Evolutionary conservation across 2,329 filamentous ascomycete species (phyloP).

Genomic region (Aschersonia sp.): DNA sequence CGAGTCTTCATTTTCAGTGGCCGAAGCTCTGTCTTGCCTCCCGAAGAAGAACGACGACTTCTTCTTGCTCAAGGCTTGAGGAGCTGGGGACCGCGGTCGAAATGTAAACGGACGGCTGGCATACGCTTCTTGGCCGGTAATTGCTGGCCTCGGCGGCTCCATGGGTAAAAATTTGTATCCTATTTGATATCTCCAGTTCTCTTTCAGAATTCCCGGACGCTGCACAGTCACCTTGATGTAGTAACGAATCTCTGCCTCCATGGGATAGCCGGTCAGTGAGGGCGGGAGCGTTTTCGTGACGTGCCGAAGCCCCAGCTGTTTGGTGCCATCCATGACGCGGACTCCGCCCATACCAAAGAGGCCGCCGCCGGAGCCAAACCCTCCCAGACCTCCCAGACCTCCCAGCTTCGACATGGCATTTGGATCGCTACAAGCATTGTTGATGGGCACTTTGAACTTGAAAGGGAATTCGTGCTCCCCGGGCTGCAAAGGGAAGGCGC

Average conservation of each 20-base stretch:
- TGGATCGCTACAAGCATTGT: conserved; percentile 52
- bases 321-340: conserved; percentile 47
- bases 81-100: conserved; percentile 21
- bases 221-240: conserved; percentile 93
- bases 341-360: conserved; percentile 36
- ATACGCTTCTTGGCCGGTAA: conserved; percentile 64
- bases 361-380: conserved; percentile 27
- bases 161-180: conserved; percentile 85
- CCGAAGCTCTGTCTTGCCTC: conserved; percentile 11
- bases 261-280: conserved; percentile 73
- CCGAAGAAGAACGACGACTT: conserved; percentile 41
- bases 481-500: conserved; percentile 44
- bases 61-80: conserved; percentile 30
- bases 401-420: conserved; percentile 37
- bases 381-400: conserved; percentile 37
- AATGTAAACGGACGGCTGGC: conserved; percentile 58
- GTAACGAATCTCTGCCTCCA: conserved; percentile 81
- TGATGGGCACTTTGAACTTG: conserved; percentile 62
- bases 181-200: conserved; percentile 59
- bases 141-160: conserved; percentile 62
- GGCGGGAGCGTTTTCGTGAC: conserved; percentile 79
- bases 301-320: conserved; percentile 51
- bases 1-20: not conserved
- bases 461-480: conserved; percentile 68
- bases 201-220: conserved; percentile 75